Percentiles rank a stretch among this genome's conserved stretches.
Conservation (phyloP, 306 rosid genomes). For the Vicia faba region DNA sequence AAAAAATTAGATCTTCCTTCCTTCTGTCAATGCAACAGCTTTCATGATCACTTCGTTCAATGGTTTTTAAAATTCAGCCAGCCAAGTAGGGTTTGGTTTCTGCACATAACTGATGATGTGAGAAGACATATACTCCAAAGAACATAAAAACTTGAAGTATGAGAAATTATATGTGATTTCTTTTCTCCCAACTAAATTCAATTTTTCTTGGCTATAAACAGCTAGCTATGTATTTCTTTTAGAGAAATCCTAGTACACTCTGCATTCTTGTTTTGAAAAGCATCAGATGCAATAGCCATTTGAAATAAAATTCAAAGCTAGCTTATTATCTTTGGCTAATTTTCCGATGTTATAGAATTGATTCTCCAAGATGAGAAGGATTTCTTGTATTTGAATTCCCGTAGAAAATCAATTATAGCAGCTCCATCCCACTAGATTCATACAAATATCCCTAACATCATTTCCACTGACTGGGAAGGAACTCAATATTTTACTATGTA, state of each 20-base stretch:
- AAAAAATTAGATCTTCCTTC: constrained; percentile 82
- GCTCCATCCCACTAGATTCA: constrained; percentile 3
- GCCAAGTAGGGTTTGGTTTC: constrained; percentile 80
- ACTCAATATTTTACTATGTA: background rate
- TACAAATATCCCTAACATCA: background rate
- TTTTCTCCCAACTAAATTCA: constrained; percentile 24
- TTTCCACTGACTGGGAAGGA: background rate
- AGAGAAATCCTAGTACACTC: constrained; percentile 16
- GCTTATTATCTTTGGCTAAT: background rate
- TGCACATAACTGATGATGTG: constrained; percentile 43
- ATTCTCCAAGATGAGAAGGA: constrained; percentile 21
- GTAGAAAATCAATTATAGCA: background rate
- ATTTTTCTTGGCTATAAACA: constrained; percentile 11
- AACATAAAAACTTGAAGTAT: background rate
- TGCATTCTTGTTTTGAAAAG: background rate
- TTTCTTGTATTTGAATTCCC: background rate
- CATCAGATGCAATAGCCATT: background rate
- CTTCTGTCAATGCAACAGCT: constrained; percentile 72
- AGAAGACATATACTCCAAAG: constrained; percentile 5
- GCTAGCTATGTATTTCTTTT: background rate
- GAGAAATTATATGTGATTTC: constrained; percentile 11
- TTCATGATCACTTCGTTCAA: constrained; percentile 67
- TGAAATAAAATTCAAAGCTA: background rate
- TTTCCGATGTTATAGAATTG: background rate
- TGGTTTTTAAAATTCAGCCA: constrained; percentile 85